phyloP scores from a whole-genome alignment of 2,329 filamentous ascomycete genomes.

The Phaeomoniella chlamydospora region DNA sequence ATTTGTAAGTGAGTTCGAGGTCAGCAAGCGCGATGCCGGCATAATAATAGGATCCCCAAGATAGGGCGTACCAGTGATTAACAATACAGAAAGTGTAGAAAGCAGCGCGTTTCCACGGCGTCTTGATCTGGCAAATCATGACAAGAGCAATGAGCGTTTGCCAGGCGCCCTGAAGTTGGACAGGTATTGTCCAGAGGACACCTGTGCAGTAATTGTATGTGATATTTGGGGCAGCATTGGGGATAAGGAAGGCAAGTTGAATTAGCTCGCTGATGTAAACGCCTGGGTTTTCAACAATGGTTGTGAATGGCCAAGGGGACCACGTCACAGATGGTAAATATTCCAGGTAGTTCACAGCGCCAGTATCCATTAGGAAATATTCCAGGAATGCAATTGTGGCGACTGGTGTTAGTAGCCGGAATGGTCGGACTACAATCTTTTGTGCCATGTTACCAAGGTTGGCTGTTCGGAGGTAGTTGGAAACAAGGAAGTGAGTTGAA shows the following conservation, averaged over 20 bases:
- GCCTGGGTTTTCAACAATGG: constrained; percentile 23
- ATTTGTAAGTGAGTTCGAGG: constrained; percentile 31
- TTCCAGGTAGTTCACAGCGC: constrained; percentile 26
- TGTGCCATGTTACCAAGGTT: constrained; percentile 27
- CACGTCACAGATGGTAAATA: constrained; percentile 31
- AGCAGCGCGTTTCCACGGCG: constrained; percentile 28
- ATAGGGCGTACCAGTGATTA: constrained; percentile 31
- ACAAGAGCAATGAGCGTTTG: constrained; percentile 26
- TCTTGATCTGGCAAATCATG: constrained; percentile 29
- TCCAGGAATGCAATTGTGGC: constrained; percentile 26
- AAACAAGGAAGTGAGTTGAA: constrained; percentile 29
- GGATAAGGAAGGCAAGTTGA: constrained; percentile 30
- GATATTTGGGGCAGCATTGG: constrained; percentile 31
- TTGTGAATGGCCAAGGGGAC: constrained; percentile 33
- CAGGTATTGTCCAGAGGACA: constrained; percentile 35
- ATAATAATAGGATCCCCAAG: constrained; percentile 32
- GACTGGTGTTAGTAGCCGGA: constrained; percentile 35
- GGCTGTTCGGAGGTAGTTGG: constrained; percentile 26
- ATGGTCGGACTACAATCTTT: constrained; percentile 27
- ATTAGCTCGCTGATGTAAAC: constrained; percentile 29
- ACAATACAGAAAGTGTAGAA: constrained; percentile 28
- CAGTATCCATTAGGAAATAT: constrained; percentile 31
- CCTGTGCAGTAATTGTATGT: constrained; percentile 34
- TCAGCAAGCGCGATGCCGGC: constrained; percentile 29
- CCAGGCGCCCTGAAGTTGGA: constrained; percentile 33